phyloP scores from a whole-genome alignment of 139 green algal genomes.

The Ulvella scutata region DNA sequence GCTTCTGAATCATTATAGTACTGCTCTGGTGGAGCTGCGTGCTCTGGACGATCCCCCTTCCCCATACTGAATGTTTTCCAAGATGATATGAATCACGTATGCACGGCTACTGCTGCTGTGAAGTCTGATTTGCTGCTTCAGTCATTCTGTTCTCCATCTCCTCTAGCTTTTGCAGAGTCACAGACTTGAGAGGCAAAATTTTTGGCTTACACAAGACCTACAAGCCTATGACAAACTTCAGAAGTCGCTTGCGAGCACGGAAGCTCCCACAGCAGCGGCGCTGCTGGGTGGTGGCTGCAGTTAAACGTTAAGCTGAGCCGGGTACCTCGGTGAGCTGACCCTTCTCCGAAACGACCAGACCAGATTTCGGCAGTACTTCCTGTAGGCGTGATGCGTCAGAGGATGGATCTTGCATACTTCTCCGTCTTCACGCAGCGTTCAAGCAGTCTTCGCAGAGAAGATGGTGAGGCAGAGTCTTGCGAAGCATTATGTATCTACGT shows the following conservation, averaged over 20 bases:
- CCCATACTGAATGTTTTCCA: conserved; percentile 26
- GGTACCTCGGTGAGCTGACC: conserved; percentile 43
- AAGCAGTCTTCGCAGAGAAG: too few species aligned
- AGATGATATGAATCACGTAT: not conserved
- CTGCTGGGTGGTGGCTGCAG: not conserved
- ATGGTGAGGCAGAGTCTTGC: too few species aligned
- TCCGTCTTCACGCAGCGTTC: too few species aligned
- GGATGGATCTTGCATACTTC: too few species aligned
- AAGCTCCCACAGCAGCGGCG: not conserved
- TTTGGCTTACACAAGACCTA: conserved; percentile 35
- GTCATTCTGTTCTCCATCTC: conserved; percentile 37
- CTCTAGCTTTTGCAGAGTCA: conserved; percentile 50
- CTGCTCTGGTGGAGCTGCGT: conserved; percentile 72
- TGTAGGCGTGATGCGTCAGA: too few species aligned
- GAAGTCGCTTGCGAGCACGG: not conserved
- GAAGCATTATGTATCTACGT: too few species aligned
- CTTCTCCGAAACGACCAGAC: conserved; percentile 60
- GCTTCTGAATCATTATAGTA: conserved; percentile 94
- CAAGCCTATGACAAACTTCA: not conserved
- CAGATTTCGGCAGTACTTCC: conserved; percentile 59
- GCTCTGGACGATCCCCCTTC: conserved; percentile 70
- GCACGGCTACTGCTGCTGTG: not conserved
- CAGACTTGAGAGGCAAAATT: conserved; percentile 64
- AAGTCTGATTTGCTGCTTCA: conserved; percentile 2
- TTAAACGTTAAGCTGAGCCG: not conserved